Base-by-base conservation (phyloP, 805 yeast species). In the Yamadazyma phyllophila region DNA sequence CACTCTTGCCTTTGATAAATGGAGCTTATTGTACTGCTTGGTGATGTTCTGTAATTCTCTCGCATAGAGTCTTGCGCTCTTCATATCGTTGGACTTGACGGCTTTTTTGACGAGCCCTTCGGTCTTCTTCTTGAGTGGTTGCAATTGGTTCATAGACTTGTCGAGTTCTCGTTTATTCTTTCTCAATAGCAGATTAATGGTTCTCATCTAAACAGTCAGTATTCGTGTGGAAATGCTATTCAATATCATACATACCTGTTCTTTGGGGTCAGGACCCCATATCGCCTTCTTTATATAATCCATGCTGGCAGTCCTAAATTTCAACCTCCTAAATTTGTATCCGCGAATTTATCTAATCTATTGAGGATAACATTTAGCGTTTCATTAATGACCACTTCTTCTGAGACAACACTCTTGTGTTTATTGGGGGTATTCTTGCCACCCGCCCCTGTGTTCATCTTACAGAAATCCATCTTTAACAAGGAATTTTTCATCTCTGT, bases 181-280 rank as follows among this genome's bases (percentile, higher is more conserved):
- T 47, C 98, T 82, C 35, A 92, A 76, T 15, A 89, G 74, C 32
- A 80, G 73, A 58, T 87, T 91, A 55, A 96, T 87, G 54, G 81
- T 85, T 45, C 94, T 69, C 75, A 80, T 82, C 80, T 69, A 48
- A 16, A 20, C 13, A 7, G 49, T 50, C 48, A 64, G 49, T 73
- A 32, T 15, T 20, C 11, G 27, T 8, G 15, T 17, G n/a, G n/a
- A n/a, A n/a, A 10, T 17, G 15, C 15, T 31, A 7, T 6, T 13
- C 7, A 4, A 14, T 9, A 2, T 41, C n/a, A 13, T 10, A 70
- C 79, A 41, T 63, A 76, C 83, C 58, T 85, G 96, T 58, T 88
- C 98, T 58, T 85, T 84, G 35, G 97, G 97, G 60, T 91, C 97
- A 0, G 98, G 97, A 0, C 99, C 99, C 85, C 95, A 92, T 32